Evolutionary conservation across 2,329 filamentous ascomycete species (phyloP).

Genomic region (Lasiodiplodia gonubiensis): DNA sequence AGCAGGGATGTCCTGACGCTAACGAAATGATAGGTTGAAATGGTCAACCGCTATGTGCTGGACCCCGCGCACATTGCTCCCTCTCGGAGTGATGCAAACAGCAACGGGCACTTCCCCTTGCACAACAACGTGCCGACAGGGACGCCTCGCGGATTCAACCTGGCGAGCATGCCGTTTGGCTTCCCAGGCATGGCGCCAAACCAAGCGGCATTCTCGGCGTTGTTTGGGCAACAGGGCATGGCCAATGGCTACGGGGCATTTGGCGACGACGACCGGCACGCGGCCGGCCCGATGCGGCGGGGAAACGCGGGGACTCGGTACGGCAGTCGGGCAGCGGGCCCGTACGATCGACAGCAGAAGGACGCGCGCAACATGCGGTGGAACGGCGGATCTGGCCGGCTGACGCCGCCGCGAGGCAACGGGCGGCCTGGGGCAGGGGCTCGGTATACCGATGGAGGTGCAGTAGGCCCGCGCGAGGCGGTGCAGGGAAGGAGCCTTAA

Average conservation of each 20-base stretch:
- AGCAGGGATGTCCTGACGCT: constrained; percentile 14
- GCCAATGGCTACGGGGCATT: constrained; percentile 66
- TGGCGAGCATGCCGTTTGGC: constrained; percentile 71
- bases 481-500: constrained; percentile 91
- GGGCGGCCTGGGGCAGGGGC: constrained; percentile 55
- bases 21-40: constrained; percentile 67
- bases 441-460: constrained; percentile 77
- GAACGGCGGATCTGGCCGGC: constrained; percentile 52
- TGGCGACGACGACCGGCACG: constrained; percentile 43
- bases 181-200: constrained; percentile 60
- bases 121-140: constrained; percentile 77
- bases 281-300: constrained; percentile 52
- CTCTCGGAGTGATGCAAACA: constrained; percentile 90
- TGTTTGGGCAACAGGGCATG: constrained; percentile 57
- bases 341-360: constrained; percentile 48
- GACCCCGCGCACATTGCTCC: constrained; percentile 95
- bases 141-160: constrained; percentile 89
- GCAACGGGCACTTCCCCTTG: constrained; percentile 92
- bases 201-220: constrained; percentile 40
- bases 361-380: constrained; percentile 55
- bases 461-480: constrained; percentile 85
- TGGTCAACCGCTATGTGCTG: constrained; percentile 92
- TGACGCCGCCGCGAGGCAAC: constrained; percentile 56
- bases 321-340: constrained; percentile 45
- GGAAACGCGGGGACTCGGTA: constrained; percentile 40